Evolutionary conservation across 2,329 filamentous ascomycete species (phyloP), one percentile per base, ranked within the genome.

Genomic region (Basipetospora chlamydospora): DNA sequence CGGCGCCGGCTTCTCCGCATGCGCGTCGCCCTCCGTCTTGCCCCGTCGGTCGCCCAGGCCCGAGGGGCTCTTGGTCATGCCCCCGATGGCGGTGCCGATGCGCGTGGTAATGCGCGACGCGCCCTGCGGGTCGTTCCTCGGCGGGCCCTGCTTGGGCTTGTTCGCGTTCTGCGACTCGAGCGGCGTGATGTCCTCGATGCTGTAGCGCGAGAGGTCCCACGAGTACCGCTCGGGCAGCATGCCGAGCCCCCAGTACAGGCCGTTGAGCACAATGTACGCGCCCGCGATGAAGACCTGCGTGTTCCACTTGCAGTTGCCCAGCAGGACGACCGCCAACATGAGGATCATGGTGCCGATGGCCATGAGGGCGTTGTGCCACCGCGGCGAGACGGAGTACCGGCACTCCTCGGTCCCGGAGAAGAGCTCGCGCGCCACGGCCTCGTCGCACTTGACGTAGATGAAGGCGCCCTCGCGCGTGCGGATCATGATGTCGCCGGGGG

Each of bases 401-500:
- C 73, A 77, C 45, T 70, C 64, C 44, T 77, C 72, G 0, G 68
- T 74, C 12, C 70, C 70, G 0, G 62, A 64, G 51, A 77, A 77
- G 0, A 78, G 59, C 47, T 77, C 73, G n/a, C 73, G 61, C 2
- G 71, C 67, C 2, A 77, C 66, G 22, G 73, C 64, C 48, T 77
- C 72, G 5, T 63, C 61, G 46, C 73, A 76, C 31, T 59, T 57
- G 12, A 78, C 55, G 6, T 75, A 54, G 2, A 78, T 49, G 43
- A 77, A 75, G 2, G 68, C 71, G 2, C 72, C 72, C 44, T 70
- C 66, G 5, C 70, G 64, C 1, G 73, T 77, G 20, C 67, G 63
- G 38, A 77, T 74, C 20, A 76, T 62, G n/a, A 78, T 63, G 42
- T 77, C 72, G 2, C 71, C 72, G 3, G 44, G 45, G 1, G 71